A percentile compares a stretch with the other conserved stretches of the same genome.
Conservation (phyloP, 2,329 filamentous ascomycete genomes). For the Plenodomus tracheiphilus region DNA sequence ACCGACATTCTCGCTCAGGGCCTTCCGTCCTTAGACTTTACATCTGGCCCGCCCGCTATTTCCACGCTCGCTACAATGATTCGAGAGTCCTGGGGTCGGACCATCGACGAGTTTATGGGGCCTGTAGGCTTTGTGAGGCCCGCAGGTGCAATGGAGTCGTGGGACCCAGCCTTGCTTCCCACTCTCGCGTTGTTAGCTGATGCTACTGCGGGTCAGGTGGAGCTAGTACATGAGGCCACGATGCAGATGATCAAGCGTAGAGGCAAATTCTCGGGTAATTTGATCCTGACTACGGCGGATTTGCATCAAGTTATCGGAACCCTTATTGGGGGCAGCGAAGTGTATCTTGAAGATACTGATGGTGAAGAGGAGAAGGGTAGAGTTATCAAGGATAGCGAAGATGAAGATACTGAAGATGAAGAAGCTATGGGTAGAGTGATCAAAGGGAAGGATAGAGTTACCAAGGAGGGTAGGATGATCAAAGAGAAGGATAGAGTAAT, state of each 20-base stretch:
- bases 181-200: background rate
- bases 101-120: background rate
- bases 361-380: background rate
- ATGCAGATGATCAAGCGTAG: background rate
- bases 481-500: too few species aligned
- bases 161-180: background rate
- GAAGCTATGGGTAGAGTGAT: too few species aligned
- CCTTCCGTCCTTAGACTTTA: too few species aligned
- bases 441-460: too few species aligned
- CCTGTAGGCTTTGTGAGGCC: background rate
- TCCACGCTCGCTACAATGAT: too few species aligned
- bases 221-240: background rate
- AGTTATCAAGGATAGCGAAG: too few species aligned
- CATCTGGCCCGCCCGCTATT: too few species aligned
- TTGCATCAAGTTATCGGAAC: background rate
- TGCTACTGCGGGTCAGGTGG: background rate
- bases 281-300: background rate
- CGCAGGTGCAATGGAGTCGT: background rate
- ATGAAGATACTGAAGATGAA: too few species aligned
- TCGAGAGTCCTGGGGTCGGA: background rate
- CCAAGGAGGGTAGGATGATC: too few species aligned
- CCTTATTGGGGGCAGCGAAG: background rate
- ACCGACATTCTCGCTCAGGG: background rate
- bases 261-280: background rate
- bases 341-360: background rate